Evolutionary conservation across 441 rosid genomes (phyloP), one percentile per base, ranked within the genome.

Genomic region (Metrosideros polymorpha): DNA sequence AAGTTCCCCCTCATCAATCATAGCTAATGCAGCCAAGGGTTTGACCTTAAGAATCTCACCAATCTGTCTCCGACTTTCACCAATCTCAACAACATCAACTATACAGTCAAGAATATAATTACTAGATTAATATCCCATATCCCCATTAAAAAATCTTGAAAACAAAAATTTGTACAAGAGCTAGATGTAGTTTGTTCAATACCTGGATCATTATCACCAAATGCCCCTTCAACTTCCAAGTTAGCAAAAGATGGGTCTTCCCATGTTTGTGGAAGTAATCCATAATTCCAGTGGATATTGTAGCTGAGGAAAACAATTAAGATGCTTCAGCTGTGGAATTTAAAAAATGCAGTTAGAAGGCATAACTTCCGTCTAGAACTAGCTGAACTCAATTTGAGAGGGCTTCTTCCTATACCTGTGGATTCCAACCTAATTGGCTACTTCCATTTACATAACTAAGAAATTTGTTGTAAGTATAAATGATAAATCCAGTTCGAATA

Each of bases 261-360:
- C 99, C 99, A 97, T 88, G 99, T 97, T 91, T 97, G 99, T 53
- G 99, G 99, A 92, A 96, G 98, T 92, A 97, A 89, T 66, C 99
- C 99, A 86, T 97, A 97, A 90, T 97, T 97, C 99, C 99, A 97
- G 90, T 97, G 92, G 89, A 97, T 97, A 89, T 95, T 97, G 90
- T 96, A 96, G 89, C 99, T 96, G 90, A 84, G 55, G 47, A 83
- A 79, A 35, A 89, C 59, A 55, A 49, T 35, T 19, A 56, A 32
- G 85, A 63, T 29, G 53, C 29, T 18, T 30, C 25, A 54, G 79
- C 47, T 71, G 35, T 22, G 17, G 32, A 87, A 5, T n/a, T 42
- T 50, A 19, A 39, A 76, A 75, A 43, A n/a, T 35, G 15, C 13
- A 17, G 25, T 71, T 39, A 71, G 49, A 71, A 71, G 25, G 45